Evolutionary conservation across 1,139 yeast species (phyloP).

Genomic region (Eremothecium coryli): DNA sequence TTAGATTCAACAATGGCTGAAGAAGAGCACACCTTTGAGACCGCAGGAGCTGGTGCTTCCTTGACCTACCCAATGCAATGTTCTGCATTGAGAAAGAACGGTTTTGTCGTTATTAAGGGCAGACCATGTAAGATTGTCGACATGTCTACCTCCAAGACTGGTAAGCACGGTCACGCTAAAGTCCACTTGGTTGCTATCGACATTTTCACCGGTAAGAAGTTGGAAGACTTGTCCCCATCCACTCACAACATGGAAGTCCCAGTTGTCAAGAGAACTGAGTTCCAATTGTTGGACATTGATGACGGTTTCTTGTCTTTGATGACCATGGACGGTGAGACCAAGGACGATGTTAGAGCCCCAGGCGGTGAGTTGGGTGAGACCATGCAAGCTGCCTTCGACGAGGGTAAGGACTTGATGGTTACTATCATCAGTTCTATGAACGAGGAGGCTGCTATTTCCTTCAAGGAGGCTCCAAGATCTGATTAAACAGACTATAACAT

Average conservation of each 20-base stretch:
- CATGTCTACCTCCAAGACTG: conserved; percentile 99
- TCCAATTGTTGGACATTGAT: conserved; percentile 94
- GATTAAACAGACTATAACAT: conserved; percentile 22
- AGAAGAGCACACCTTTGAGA: conserved; percentile 88
- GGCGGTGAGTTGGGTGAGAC: conserved; percentile 95
- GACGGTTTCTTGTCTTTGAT: conserved; percentile 96
- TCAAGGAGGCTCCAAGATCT: conserved; percentile 92
- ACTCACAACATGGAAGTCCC: conserved; percentile 99
- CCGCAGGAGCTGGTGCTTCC: conserved; percentile 99
- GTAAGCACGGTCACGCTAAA: conserved; percentile 99
- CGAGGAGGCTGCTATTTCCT: conserved; percentile 97
- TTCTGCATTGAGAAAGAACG: conserved; percentile 99
- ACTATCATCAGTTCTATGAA: conserved; percentile 97
- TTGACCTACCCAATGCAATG: conserved; percentile 98
- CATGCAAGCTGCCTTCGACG: conserved; percentile 87
- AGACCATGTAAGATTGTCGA: conserved; percentile 99
- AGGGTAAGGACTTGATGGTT: conserved; percentile 93
- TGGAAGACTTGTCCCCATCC: conserved; percentile 99
- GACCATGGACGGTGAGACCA: conserved; percentile 96
- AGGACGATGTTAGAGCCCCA: conserved; percentile 98
- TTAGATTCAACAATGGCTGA: conserved; percentile 75
- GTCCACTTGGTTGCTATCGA: conserved; percentile 98
- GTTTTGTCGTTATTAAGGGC: conserved; percentile 96
- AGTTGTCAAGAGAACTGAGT: conserved; percentile 90
- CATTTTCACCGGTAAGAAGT: conserved; percentile 98